phyloP scores from a whole-genome alignment of 495 filamentous ascomycete species.

The Neurospora sp. region DNA sequence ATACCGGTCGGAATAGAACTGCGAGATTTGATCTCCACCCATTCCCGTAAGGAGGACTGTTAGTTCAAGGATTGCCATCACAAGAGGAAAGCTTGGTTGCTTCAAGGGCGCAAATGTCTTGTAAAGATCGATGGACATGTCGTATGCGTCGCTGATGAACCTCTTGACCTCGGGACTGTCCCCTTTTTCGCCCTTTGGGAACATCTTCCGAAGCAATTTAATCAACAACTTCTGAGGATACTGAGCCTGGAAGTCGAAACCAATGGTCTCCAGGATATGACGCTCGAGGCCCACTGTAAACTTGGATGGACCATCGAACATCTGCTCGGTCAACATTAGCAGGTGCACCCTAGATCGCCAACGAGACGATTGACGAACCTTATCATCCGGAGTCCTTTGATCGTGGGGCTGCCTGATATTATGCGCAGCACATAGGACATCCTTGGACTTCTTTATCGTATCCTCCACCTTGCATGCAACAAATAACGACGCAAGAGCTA shows the following conservation, averaged over 20 bases:
- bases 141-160: constrained; percentile 57
- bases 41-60: constrained; percentile 54
- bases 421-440: constrained; percentile 83
- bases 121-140: constrained; percentile 79
- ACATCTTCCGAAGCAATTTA: constrained; percentile 56
- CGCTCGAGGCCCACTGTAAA: constrained; percentile 81
- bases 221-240: constrained; percentile 74
- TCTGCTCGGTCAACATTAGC: constrained; percentile 31
- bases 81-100: constrained; percentile 68
- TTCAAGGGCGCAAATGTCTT: constrained; percentile 89
- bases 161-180: constrained; percentile 16
- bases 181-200: constrained; percentile 10
- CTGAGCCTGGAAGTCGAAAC: constrained; percentile 89
- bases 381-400: constrained; percentile 70
- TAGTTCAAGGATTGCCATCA: constrained; percentile 72
- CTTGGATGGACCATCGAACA: constrained; percentile 67
- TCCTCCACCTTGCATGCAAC: constrained; percentile 96
- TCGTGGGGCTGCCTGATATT: constrained; percentile 72
- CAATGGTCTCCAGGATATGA: constrained; percentile 84
- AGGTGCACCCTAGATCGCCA: not conserved
- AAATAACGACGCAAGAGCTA: constrained; percentile 77
- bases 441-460: constrained; percentile 89
- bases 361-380: constrained; percentile 37
- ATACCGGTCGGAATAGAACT: constrained; percentile 41
- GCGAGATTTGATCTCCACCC: constrained; percentile 32